These are phyloP conservation scores for Stephania cephalantha DNA, from an alignment of 164 flowering plant species.

Conservation along the genomic window DNA sequence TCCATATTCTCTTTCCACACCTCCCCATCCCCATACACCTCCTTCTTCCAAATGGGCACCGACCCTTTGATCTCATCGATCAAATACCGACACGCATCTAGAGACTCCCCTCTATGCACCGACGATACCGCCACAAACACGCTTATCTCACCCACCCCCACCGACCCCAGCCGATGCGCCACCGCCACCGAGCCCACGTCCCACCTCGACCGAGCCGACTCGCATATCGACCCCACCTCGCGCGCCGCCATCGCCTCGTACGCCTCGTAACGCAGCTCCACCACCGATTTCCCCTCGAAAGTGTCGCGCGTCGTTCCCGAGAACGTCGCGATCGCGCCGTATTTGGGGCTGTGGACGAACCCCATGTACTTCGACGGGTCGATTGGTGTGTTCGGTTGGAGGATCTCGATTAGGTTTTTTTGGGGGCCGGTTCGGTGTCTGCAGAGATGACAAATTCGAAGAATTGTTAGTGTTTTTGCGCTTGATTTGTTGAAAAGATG, in stretches of 20 bases:
- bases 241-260: constrained; percentile 86
- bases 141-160: constrained; percentile 79
- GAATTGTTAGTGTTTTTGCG: too few relatives aligned
- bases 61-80: constrained; percentile 93
- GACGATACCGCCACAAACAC: constrained; percentile 80
- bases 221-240: constrained; percentile 53
- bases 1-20: constrained; percentile 93
- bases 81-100: constrained; percentile 75
- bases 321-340: constrained; percentile 89
- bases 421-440: constrained; percentile 15
- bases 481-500: background rate
- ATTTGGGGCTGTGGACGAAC: constrained; percentile 55
- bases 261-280: constrained; percentile 86
- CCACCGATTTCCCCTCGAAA: constrained; percentile 72
- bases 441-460: background rate
- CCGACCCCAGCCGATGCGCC: constrained; percentile 74
- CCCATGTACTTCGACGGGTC: constrained; percentile 61
- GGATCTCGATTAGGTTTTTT: constrained; percentile 54
- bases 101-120: constrained; percentile 69
- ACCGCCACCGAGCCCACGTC: constrained; percentile 55
- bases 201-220: constrained; percentile 66
- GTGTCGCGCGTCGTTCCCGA: constrained; percentile 85
- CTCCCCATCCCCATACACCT: constrained; percentile 84
- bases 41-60: constrained; percentile 98
- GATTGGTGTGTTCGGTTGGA: constrained; percentile 42